Evolutionary conservation across 495 filamentous ascomycete species (phyloP), one percentile per base, ranked within the genome.

Genomic region (Podospora pseudocomata): DNA sequence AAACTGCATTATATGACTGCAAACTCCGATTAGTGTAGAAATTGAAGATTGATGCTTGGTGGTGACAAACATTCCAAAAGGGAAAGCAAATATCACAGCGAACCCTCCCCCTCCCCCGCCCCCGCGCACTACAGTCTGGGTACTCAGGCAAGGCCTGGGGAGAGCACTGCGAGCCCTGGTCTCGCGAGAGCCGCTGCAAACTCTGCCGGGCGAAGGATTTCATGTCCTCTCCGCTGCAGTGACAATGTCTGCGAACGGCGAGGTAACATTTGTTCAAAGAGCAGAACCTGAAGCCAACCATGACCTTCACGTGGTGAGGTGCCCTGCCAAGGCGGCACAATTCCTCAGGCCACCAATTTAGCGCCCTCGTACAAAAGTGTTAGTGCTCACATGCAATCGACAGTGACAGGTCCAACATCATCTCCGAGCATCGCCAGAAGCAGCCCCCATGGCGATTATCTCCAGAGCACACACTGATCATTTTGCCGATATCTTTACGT

Each of bases 291-390:
- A 49, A 39, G 61, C 61, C 30, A 28, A 32, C 61, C n/a, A 5
- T 62, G 26, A 23, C 5, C 11, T 58, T 58, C 55, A 58, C 55
- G 55, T 58, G 55, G 55, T 20, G 18, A 26, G 23, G 23, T 58
- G n/a, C 61, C 32, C 34, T 32, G 32, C 61, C 61, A 63, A 63
- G 61, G 61, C 61, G 61, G 61, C 61, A 63, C 61, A 63, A 63
- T 23, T 23, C n/a, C 61, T 18, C 39, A 49, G 39, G 39, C 39
- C 39, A 49, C 27, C n/a, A 19, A 13, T 32, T 62, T 63, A 63
- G 61, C 61, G 61, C n/a, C 34, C 28, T 32, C 19, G 18, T 19
- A 49, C n/a, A 63, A n/a, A 62, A 15, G 16, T 63, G 61, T 63
- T 63, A 44, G 30, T 63, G 18, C n/a, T 39, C 61, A 18, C 30